These are phyloP conservation scores for Diaporthe aspalathi DNA, from an alignment of 2,329 filamentous ascomycete species.

Conservation along the genomic window DNA sequence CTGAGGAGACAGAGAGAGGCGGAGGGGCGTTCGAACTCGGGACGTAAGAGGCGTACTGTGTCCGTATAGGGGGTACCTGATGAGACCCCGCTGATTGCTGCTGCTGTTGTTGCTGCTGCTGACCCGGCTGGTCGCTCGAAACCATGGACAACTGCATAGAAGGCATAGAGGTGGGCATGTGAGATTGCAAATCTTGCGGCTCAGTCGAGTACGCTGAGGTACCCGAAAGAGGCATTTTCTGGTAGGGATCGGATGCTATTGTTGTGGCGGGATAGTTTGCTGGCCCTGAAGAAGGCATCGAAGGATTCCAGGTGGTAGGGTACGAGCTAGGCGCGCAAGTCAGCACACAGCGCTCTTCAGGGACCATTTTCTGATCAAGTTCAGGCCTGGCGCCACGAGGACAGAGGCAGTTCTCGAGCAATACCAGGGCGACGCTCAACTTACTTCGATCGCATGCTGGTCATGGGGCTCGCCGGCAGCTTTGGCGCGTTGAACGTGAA, in stretches of 20 bases:
- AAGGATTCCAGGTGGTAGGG: slow-evolving; percentile 65
- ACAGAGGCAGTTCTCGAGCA: background rate
- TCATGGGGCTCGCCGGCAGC: slow-evolving; percentile 63
- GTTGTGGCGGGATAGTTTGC: slow-evolving; percentile 62
- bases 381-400: background rate
- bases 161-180: slow-evolving; percentile 65
- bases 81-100: slow-evolving; percentile 25
- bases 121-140: slow-evolving; percentile 58
- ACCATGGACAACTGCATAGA: slow-evolving; percentile 64
- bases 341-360: slow-evolving; percentile 43
- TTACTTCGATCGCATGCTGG: slow-evolving; percentile 68
- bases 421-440: slow-evolving; percentile 44
- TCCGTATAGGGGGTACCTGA: slow-evolving; percentile 56
- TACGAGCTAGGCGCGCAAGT: slow-evolving; percentile 60
- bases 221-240: slow-evolving; percentile 64
- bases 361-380: background rate
- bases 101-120: slow-evolving; percentile 32
- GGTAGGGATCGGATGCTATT: slow-evolving; percentile 63
- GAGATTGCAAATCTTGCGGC: slow-evolving; percentile 64
- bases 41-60: slow-evolving; percentile 65
- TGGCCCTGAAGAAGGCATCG: slow-evolving; percentile 60
- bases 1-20: slow-evolving; percentile 59
- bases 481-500: slow-evolving; percentile 71
- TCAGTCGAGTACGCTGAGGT: slow-evolving; percentile 61
- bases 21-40: slow-evolving; percentile 62